Evolutionary conservation across 2,329 filamentous ascomycete genomes (phyloP).

Genomic region (Colletotrichum ledebouriae): DNA sequence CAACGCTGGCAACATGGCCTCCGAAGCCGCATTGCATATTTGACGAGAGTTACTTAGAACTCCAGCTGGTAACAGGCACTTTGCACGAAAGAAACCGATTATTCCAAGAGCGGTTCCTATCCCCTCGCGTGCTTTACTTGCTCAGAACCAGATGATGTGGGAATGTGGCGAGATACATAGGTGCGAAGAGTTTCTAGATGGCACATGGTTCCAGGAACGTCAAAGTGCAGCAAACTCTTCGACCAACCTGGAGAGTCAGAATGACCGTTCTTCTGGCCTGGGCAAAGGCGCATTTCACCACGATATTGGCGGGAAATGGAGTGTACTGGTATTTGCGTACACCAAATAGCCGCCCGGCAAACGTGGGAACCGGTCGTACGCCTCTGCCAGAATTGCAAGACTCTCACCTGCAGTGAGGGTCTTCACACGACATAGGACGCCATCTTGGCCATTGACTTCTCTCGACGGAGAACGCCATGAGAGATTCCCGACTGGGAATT

Average conservation of each 20-base stretch:
- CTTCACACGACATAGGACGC: neutral
- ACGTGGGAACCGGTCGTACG: neutral
- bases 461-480: neutral
- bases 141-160: slow-evolving; percentile 38
- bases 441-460: neutral
- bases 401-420: neutral
- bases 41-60: neutral
- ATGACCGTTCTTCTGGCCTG: neutral
- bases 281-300: too few species aligned
- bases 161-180: slow-evolving; percentile 42
- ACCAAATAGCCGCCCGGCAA: neutral
- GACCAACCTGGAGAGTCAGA: neutral
- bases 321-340: neutral
- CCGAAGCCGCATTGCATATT: neutral
- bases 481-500: neutral
- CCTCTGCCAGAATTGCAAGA: slow-evolving; percentile 14
- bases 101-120: slow-evolving; percentile 45
- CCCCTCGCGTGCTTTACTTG: slow-evolving; percentile 43
- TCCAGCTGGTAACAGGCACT: neutral
- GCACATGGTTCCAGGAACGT: neutral
- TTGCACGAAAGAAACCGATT: slow-evolving; percentile 43
- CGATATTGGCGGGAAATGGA: neutral
- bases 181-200: slow-evolving; percentile 42
- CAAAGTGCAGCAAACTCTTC: neutral
- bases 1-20: neutral